A percentile compares a stretch with the other conserved stretches of the same genome.
Evolutionary conservation across 352 stramenopile genomes (phyloP).

Genomic region (Globisporangium paroecandrum): DNA sequence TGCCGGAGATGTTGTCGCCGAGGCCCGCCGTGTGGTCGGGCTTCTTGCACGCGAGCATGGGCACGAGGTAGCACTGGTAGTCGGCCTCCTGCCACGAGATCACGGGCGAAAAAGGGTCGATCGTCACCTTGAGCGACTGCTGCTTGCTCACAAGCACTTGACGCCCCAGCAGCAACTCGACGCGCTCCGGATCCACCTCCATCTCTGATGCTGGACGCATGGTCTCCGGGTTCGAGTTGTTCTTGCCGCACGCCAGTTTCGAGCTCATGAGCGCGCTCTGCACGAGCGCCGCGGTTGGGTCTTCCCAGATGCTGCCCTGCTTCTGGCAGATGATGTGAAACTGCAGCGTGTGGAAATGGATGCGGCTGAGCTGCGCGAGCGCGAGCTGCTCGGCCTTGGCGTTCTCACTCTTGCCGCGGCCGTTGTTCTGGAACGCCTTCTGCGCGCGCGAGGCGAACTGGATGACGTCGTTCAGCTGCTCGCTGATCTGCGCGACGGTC

Average conservation of each 20-base stretch:
- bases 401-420: slow-evolving; percentile 17
- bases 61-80: slow-evolving; percentile 74
- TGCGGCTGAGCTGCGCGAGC: slow-evolving; percentile 63
- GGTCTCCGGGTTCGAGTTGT: slow-evolving; percentile 30
- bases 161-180: slow-evolving; percentile 60
- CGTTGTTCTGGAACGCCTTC: slow-evolving; percentile 32
- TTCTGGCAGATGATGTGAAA: slow-evolving; percentile 86
- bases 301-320: slow-evolving; percentile 54
- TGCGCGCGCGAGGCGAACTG: slow-evolving; percentile 48
- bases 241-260: slow-evolving; percentile 74
- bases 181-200: slow-evolving; percentile 66
- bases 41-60: slow-evolving; percentile 82
- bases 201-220: slow-evolving; percentile 63
- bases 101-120: slow-evolving; percentile 68
- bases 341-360: slow-evolving; percentile 85
- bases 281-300: slow-evolving; percentile 64
- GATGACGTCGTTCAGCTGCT: slow-evolving; percentile 71
- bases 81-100: slow-evolving; percentile 66
- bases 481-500: slow-evolving; percentile 67
- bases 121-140: slow-evolving; percentile 46
- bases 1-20: slow-evolving; percentile 85
- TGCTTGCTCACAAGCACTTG: slow-evolving; percentile 55
- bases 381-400: slow-evolving; percentile 28
- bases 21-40: slow-evolving; percentile 77
- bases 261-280: slow-evolving; percentile 81